Base-by-base conservation (phyloP, 805 yeast species). In the Komagataella pastoris region DNA sequence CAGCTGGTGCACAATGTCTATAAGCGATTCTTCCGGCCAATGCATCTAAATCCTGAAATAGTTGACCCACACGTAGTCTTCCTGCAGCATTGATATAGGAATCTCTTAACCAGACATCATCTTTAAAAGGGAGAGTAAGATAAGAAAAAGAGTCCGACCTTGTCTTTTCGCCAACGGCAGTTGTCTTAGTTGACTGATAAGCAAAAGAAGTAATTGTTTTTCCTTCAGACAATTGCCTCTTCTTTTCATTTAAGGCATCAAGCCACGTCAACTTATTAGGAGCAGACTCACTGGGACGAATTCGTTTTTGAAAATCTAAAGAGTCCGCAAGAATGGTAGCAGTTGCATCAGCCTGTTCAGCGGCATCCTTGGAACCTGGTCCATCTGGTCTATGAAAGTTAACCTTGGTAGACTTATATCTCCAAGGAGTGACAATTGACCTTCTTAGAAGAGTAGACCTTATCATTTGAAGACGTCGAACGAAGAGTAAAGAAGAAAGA, bases 11-110 rank as follows among this genome's bases (percentile, higher is more conserved):
- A 67, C 95, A 87, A 65, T 90, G 97, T 61, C 86, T 77, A 65
- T 89, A 86, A 19, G 96, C 96, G 59, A 90, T 89, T 62, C 91
- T 81, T 43, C 97, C 98, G 2, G 97, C 96, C 54, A 90, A 71
- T 4, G 96, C 90, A 63, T 90, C 98, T 60, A 90, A 72, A 67
- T 90, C 98, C 71, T 90, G 97, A 67, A 90, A 90, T 56, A 90
- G 73, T 65, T 89, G 96, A 46, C 97, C 98, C 59, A 88, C 88
- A 61, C 97, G 75, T 61, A 89, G 74, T 56, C 96, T 76, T n/a
- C 97, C 97, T 53, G 82, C 84, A 3, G 96, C 90, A 65, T 86
- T 87, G 59, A 88, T 85, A 62, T 90, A 90, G 48, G 89, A 79
- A 62, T 90, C 98, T 56, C 95, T 79, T 24, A 88, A 72, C 80